Evolutionary conservation across 805 yeast species (phyloP).

Genomic region (Barnettozyma pratensis): DNA sequence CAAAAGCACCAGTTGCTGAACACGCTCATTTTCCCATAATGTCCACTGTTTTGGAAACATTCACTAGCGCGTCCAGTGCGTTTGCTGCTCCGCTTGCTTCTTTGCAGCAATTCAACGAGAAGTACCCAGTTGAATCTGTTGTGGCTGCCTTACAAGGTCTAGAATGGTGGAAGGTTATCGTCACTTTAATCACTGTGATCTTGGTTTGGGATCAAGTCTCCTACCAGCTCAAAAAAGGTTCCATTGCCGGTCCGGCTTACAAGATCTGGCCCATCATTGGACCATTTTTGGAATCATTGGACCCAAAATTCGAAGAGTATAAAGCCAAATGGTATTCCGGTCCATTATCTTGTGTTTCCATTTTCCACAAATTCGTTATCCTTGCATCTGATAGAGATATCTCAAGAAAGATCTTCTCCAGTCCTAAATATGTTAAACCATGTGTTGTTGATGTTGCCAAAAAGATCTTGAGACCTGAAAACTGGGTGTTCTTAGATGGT

Average conservation of each 20-base stretch:
- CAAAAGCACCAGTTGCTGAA: neutral
- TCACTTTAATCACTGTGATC: constrained; percentile 42
- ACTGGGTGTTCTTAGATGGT: constrained; percentile 98
- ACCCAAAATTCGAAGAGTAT: constrained; percentile 94
- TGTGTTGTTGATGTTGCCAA: constrained; percentile 97
- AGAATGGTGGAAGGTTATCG: constrained; percentile 50
- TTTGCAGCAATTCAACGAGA: constrained; percentile 2
- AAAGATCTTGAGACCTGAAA: constrained; percentile 88
- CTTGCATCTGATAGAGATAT: constrained; percentile 86
- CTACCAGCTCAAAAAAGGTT: constrained; percentile 77
- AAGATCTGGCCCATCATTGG: constrained; percentile 96
- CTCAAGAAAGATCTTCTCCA: constrained; percentile 78
- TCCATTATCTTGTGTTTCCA: constrained; percentile 91
- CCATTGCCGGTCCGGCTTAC: constrained; percentile 83
- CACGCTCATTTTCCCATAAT: constrained; percentile 2
- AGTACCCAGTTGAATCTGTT: constrained; percentile 5
- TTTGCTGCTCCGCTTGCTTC: constrained; percentile 9
- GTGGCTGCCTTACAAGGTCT: constrained; percentile 23
- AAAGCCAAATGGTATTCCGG: constrained; percentile 93
- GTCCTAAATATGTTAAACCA: constrained; percentile 88
- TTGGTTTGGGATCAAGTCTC: constrained; percentile 69
- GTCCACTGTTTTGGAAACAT: constrained; percentile 20
- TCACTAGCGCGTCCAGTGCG: constrained; percentile 14
- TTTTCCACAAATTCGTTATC: constrained; percentile 96
- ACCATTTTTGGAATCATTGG: constrained; percentile 88